Percentiles rank a stretch among this genome's conserved stretches.
Conservation (phyloP, 2,329 filamentous ascomycete genomes). For the Didymella keratinophila region DNA sequence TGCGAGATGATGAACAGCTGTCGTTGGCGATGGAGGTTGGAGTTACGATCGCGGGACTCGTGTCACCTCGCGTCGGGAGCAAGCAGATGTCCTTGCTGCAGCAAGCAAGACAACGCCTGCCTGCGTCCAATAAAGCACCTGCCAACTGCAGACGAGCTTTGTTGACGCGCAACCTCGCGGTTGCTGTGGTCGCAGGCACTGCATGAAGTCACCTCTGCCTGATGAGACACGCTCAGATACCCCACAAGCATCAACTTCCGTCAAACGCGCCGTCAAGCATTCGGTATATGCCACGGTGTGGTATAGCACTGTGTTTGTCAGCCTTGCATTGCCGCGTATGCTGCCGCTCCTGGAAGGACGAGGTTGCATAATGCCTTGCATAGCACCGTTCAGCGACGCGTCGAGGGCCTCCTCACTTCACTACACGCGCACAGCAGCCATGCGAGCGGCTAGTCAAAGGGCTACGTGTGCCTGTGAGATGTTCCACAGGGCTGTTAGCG, state of each 20-base stretch:
- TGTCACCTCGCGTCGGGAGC: conserved; percentile 19
- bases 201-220: conserved; percentile 13
- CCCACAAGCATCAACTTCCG: neutral
- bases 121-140: conserved; percentile 9
- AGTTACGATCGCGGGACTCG: conserved; percentile 7
- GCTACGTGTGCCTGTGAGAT: conserved; percentile 17
- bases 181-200: conserved; percentile 7
- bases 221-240: conserved; percentile 10
- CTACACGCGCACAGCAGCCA: conserved; percentile 17
- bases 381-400: conserved; percentile 5
- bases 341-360: neutral
- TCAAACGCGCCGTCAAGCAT: neutral
- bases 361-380: conserved; percentile 16
- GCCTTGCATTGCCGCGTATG: conserved; percentile 17
- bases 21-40: conserved; percentile 1
- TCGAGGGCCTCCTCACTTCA: conserved; percentile 11
- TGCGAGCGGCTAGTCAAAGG: conserved; percentile 4
- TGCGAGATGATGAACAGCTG: conserved; percentile 13
- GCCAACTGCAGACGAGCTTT: conserved; percentile 13
- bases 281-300: conserved; percentile 1
- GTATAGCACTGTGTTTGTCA: neutral
- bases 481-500: conserved; percentile 13
- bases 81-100: conserved; percentile 22
- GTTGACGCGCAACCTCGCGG: neutral
- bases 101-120: conserved; percentile 22